phyloP scores from a whole-genome alignment of 371 early-diverging fungal species.

The Mucor lusitanicus region DNA sequence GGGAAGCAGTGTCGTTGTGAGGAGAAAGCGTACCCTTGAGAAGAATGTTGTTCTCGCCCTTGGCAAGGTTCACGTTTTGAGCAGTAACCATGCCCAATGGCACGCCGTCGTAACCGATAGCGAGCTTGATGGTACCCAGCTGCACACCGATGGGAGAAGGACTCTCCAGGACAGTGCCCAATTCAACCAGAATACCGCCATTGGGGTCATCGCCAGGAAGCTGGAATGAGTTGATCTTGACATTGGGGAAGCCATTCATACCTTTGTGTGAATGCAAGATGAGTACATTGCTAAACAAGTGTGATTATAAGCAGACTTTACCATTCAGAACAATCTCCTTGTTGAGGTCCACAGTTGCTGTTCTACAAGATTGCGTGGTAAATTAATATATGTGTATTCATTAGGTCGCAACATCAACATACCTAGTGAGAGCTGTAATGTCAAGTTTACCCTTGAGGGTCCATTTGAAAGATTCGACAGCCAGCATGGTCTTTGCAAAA shows the following conservation, averaged over 20 bases:
- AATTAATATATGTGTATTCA: neutral
- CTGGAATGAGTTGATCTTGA: constrained; percentile 54
- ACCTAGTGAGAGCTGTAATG: constrained; percentile 60
- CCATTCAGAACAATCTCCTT: constrained; percentile 42
- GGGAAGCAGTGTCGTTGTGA: constrained; percentile 44
- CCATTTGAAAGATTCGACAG: constrained; percentile 55
- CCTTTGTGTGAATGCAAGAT: constrained; percentile 13
- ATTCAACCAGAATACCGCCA: constrained; percentile 57
- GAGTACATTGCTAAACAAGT: neutral
- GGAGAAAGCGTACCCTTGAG: constrained; percentile 55
- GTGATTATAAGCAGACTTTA: constrained; percentile 3
- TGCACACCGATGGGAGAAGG: constrained; percentile 64
- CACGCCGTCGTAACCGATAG: constrained; percentile 52
- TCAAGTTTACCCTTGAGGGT: constrained; percentile 57
- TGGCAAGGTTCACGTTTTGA: constrained; percentile 38
- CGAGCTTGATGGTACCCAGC: constrained; percentile 58
- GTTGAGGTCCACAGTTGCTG: constrained; percentile 45
- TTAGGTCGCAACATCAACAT: constrained; percentile 15
- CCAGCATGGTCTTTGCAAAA: constrained; percentile 59
- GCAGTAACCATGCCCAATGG: constrained; percentile 53
- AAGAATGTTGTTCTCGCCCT: constrained; percentile 52
- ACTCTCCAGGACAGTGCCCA: constrained; percentile 56
- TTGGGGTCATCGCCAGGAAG: constrained; percentile 57
- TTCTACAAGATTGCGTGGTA: constrained; percentile 21
- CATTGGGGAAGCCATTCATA: constrained; percentile 59